Conservation (phyloP, 805 yeast genomes). For the Myxozyma lipomycoides region DNA sequence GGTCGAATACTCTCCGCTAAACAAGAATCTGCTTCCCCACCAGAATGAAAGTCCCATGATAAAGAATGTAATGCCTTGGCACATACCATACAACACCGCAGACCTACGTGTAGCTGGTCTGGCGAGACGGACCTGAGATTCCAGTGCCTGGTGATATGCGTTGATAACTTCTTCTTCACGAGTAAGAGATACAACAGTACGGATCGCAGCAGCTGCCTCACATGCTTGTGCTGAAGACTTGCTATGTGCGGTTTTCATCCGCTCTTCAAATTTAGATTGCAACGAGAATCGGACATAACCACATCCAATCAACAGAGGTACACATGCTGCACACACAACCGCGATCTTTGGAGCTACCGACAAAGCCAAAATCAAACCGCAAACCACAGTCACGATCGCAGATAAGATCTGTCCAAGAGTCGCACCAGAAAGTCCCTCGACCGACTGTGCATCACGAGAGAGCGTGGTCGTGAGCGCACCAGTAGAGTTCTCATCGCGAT, state of each 20-base stretch:
- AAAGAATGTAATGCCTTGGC: conserved; percentile 43
- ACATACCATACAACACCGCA: conserved; percentile 25
- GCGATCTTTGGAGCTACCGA: conserved; percentile 43
- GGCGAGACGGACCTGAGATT: conserved; percentile 12
- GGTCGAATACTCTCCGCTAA: conserved; percentile 34
- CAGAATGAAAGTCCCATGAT: conserved; percentile 43
- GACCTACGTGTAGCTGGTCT: conserved; percentile 13
- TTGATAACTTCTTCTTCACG: conserved; percentile 41
- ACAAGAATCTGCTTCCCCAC: conserved; percentile 42
- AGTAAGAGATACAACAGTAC: conserved; percentile 43
- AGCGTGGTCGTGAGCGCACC: conserved; percentile 32
- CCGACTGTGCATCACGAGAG: conserved; percentile 33
- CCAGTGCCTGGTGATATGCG: conserved; percentile 30
- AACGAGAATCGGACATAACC: conserved; percentile 41
- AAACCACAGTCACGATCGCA: conserved; percentile 38
- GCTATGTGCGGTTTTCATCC: conserved; percentile 40
- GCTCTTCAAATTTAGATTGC: conserved; percentile 36
- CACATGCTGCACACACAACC: conserved; percentile 41
- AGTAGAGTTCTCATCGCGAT: conserved; percentile 30
- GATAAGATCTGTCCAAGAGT: conserved; percentile 33
- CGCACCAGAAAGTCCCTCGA: conserved; percentile 34
- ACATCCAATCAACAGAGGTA: conserved; percentile 38
- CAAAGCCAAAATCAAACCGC: conserved; percentile 41
- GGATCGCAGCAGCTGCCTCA: conserved; percentile 41
- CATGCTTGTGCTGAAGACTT: conserved; percentile 43